Percentiles rank a stretch among this genome's conserved stretches.
These are phyloP conservation scores for Pichia heedii DNA, from an alignment of 805 yeast genomes.

Conservation along the genomic window DNA sequence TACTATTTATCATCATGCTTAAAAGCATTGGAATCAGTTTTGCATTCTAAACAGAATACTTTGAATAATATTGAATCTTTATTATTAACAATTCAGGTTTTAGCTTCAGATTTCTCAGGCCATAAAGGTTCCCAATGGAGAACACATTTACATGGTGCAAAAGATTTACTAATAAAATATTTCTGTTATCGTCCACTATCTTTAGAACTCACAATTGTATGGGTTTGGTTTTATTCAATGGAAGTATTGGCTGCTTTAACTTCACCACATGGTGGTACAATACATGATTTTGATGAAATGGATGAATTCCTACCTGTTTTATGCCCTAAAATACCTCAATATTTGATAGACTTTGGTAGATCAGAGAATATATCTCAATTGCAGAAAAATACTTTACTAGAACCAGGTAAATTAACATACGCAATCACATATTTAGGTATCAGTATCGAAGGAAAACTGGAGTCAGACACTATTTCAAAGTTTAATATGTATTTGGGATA, in stretches of 20 bases:
- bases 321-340: slow-evolving; percentile 5
- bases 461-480: slow-evolving; percentile 3
- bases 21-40: slow-evolving; percentile 46
- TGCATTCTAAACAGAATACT: slow-evolving; percentile 32
- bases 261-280: slow-evolving; percentile 51
- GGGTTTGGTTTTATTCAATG: slow-evolving; percentile 53
- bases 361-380: not conserved
- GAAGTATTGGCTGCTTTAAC: slow-evolving; percentile 55
- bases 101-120: slow-evolving; percentile 58
- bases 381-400: not conserved
- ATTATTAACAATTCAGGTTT: slow-evolving; percentile 54
- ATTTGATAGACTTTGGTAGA: slow-evolving; percentile 1
- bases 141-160: slow-evolving; percentile 60
- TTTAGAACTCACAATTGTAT: slow-evolving; percentile 30
- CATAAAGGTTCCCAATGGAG: slow-evolving; percentile 56
- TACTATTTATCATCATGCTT: slow-evolving; percentile 59
- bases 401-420: slow-evolving; percentile 13
- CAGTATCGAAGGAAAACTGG: slow-evolving; percentile 20
- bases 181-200: slow-evolving; percentile 26
- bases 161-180: slow-evolving; percentile 39
- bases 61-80: slow-evolving; percentile 58
- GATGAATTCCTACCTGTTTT: slow-evolving; percentile 27
- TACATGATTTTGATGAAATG: slow-evolving; percentile 42
- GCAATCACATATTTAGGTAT: slow-evolving; percentile 24
- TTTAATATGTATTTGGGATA: slow-evolving; percentile 28